A percentile compares a stretch with the other conserved stretches of the same genome.
phyloP scores from a whole-genome alignment of 2,329 filamentous ascomycete species.

The Aspergillus pseudonomiae region DNA sequence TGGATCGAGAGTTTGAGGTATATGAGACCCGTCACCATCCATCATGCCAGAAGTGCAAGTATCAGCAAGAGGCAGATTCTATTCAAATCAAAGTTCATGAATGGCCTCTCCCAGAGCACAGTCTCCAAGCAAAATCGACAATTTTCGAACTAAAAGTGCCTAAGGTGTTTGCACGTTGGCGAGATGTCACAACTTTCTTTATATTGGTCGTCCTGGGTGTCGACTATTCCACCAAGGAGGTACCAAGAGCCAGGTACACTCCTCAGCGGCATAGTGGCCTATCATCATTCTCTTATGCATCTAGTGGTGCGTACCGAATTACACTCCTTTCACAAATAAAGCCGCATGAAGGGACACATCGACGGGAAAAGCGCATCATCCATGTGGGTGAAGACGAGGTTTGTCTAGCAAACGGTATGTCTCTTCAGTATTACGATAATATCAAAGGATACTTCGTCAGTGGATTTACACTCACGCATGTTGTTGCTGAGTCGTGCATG shows the following conservation, averaged over 20 bases:
- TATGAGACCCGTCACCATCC: constrained; percentile 16
- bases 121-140: constrained; percentile 42
- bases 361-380: constrained; percentile 23
- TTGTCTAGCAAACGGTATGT: constrained; percentile 52
- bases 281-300: constrained; percentile 8
- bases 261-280: constrained; percentile 21
- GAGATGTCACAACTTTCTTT: constrained; percentile 52
- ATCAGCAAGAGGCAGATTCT: constrained; percentile 31
- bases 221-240: constrained; percentile 11
- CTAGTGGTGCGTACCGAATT: constrained; percentile 27
- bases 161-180: constrained; percentile 48
- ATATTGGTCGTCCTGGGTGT: constrained; percentile 42
- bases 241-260: constrained; percentile 16
- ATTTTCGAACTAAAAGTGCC: constrained; percentile 59
- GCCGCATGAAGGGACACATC: constrained; percentile 41
- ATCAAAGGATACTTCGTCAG: constrained; percentile 21
- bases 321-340: constrained; percentile 42
- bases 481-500: constrained; percentile 38
- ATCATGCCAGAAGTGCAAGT: constrained; percentile 44
- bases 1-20: neutral
- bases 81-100: constrained; percentile 56
- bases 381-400: constrained; percentile 38
- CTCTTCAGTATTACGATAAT: constrained; percentile 34
- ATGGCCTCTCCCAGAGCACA: constrained; percentile 55
- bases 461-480: constrained; percentile 19